These are phyloP conservation scores for Pseudoscleropodium purum DNA, from an alignment of 225 moss, liverwort and hornwort genomes.

Conservation along the genomic window DNA sequence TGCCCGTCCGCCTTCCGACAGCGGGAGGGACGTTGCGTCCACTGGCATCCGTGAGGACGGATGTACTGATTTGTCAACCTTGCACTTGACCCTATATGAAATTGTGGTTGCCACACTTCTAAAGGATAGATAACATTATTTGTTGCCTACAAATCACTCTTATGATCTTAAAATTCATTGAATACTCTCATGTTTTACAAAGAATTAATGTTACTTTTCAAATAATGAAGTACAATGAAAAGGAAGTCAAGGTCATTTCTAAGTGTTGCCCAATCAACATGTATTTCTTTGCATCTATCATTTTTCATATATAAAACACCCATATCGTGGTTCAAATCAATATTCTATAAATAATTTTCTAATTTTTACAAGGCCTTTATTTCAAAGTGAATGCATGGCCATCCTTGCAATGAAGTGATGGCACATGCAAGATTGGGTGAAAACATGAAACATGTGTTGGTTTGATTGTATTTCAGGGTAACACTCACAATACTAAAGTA, in stretches of 20 bases:
- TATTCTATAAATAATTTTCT: too few species aligned
- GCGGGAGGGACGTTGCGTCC: too few species aligned
- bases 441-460: neutral
- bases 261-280: too few species aligned
- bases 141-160: fast-evolving
- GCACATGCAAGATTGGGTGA: neutral
- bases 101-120: neutral
- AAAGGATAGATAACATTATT: neutral
- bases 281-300: neutral
- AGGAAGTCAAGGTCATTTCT: neutral
- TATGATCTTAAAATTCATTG: fast-evolving
- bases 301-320: neutral
- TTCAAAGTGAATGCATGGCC: neutral
- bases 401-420: neutral
- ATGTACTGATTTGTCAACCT: too few species aligned
- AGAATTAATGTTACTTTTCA: neutral
- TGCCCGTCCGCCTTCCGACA: too few species aligned
- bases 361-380: too few species aligned
- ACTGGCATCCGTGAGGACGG: too few species aligned
- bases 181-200: neutral
- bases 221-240: neutral
- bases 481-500: neutral
- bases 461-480: neutral
- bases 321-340: neutral
- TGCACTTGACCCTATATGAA: fast-evolving